Conservation (phyloP, 768 basidiomycete genomes). For the Xerocomellus chrysenteron region DNA sequence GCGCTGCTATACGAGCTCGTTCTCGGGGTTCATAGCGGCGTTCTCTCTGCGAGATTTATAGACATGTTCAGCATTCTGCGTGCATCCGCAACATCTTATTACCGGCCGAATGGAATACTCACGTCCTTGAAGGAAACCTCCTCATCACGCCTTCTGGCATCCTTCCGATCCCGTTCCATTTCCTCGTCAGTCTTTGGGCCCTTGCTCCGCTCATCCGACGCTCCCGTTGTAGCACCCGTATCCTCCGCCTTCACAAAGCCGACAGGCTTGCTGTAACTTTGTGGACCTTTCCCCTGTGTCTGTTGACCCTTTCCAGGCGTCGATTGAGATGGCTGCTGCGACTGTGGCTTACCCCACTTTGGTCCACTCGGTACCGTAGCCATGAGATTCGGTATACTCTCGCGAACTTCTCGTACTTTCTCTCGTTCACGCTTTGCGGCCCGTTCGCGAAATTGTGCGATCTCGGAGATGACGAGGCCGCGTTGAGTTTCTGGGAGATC, state of each 20-base stretch:
- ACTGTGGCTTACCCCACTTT: constrained; percentile 65
- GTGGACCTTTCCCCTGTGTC: constrained; percentile 64
- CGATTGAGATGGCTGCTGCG: constrained; percentile 37
- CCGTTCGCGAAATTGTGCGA: constrained; percentile 93
- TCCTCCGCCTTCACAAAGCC: constrained; percentile 79
- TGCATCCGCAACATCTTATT: not conserved
- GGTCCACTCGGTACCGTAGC: constrained; percentile 62
- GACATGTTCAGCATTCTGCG: not conserved
- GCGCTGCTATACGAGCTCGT: constrained; percentile 69
- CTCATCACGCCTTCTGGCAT: constrained; percentile 71
- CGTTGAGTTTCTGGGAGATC: constrained; percentile 94
- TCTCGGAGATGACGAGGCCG: constrained; percentile 92
- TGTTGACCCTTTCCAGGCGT: constrained; percentile 41
- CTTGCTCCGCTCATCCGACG: constrained; percentile 37
- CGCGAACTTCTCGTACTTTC: constrained; percentile 76
- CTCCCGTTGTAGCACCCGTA: constrained; percentile 36
- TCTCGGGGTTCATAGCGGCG: constrained; percentile 92
- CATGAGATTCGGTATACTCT: constrained; percentile 48
- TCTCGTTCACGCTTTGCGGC: constrained; percentile 90
- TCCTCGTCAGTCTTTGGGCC: constrained; percentile 81
- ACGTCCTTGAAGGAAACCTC: constrained; percentile 87
- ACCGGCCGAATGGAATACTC: constrained; percentile 33
- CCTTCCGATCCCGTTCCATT: constrained; percentile 78
- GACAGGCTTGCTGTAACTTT: constrained; percentile 76
- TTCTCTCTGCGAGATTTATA: constrained; percentile 62